Percentiles rank a stretch among this genome's conserved stretches.
Evolutionary conservation across 2,329 filamentous ascomycete species (phyloP).

Genomic region (Fusarium sp.): DNA sequence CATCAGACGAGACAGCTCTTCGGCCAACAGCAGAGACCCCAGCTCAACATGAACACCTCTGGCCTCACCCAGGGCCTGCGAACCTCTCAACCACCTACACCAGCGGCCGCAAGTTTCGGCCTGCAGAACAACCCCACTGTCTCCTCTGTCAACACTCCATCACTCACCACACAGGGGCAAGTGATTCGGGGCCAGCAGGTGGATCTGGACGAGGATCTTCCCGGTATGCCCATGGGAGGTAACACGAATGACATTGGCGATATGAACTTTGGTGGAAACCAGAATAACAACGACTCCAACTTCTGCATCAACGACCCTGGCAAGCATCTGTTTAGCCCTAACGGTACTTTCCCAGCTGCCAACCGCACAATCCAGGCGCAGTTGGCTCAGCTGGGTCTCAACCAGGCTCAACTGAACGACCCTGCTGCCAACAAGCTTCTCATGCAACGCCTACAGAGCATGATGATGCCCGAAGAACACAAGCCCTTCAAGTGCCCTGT

Average conservation of each 20-base stretch:
- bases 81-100: slow-evolving; percentile 87
- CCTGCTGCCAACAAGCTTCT: slow-evolving; percentile 74
- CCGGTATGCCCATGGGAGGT: slow-evolving; percentile 71
- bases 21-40: slow-evolving; percentile 71
- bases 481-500: slow-evolving; percentile 98
- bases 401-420: slow-evolving; percentile 80
- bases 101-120: slow-evolving; percentile 78
- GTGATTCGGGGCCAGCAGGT: slow-evolving; percentile 68
- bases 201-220: slow-evolving; percentile 80
- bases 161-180: slow-evolving; percentile 81
- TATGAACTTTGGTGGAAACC: slow-evolving; percentile 61
- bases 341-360: slow-evolving; percentile 74
- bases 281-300: slow-evolving; percentile 54
- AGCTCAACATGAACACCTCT: slow-evolving; percentile 84
- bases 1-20: slow-evolving; percentile 78
- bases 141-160: slow-evolving; percentile 96
- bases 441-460: slow-evolving; percentile 67
- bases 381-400: slow-evolving; percentile 78
- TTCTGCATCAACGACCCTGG: slow-evolving; percentile 90
- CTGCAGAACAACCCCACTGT: slow-evolving; percentile 95
- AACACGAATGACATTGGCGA: slow-evolving; percentile 63
- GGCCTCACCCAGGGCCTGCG: slow-evolving; percentile 81
- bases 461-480: slow-evolving; percentile 85
- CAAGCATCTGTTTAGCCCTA: slow-evolving; percentile 91
- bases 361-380: slow-evolving; percentile 75